Percentiles rank a stretch among this genome's conserved stretches.
phyloP scores from a whole-genome alignment of 148 eudicot genomes.

The Arbutus unedo region DNA sequence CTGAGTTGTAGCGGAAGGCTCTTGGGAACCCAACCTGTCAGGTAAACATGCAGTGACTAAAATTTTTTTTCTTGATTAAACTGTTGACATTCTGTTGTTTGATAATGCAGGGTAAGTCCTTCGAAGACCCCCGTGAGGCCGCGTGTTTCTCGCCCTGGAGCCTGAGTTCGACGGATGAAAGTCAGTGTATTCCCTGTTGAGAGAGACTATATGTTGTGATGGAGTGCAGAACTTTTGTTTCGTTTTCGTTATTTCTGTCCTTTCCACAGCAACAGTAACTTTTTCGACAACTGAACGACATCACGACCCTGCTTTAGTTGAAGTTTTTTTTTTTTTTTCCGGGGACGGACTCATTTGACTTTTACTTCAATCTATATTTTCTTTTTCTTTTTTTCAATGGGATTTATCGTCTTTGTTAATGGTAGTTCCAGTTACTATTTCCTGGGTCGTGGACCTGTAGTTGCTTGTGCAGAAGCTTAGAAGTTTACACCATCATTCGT shows the following conservation, averaged over 20 bases:
- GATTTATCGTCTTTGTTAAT: background rate
- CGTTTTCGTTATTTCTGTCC: conserved; percentile 16
- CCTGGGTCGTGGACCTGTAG: background rate
- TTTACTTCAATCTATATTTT: conserved; percentile 2
- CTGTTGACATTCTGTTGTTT: background rate
- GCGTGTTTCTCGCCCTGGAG: conserved; percentile 45
- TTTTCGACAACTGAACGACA: conserved; percentile 7
- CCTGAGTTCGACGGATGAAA: background rate
- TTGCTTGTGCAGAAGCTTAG: background rate
- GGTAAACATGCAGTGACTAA: conserved; percentile 31
- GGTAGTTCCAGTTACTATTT: background rate
- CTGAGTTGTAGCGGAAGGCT: conserved; percentile 80
- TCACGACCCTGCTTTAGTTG: conserved; percentile 18
- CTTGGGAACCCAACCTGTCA: conserved; percentile 76
- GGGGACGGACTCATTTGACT: conserved; percentile 6
- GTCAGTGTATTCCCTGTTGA: conserved; percentile 11
- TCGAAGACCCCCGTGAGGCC: conserved; percentile 99
- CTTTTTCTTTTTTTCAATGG: background rate
- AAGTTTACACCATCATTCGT: background rate
- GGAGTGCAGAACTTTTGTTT: conserved; percentile 19
- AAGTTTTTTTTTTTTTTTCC: conserved; percentile 13
- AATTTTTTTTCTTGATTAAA: background rate
- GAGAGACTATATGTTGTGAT: conserved; percentile 11
- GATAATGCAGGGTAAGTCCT: conserved; percentile 80
- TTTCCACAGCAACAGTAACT: conserved; percentile 13